These are phyloP conservation scores for Aurifilum marmelostoma DNA, from an alignment of 2,329 filamentous ascomycete species.

Conservation along the genomic window DNA sequence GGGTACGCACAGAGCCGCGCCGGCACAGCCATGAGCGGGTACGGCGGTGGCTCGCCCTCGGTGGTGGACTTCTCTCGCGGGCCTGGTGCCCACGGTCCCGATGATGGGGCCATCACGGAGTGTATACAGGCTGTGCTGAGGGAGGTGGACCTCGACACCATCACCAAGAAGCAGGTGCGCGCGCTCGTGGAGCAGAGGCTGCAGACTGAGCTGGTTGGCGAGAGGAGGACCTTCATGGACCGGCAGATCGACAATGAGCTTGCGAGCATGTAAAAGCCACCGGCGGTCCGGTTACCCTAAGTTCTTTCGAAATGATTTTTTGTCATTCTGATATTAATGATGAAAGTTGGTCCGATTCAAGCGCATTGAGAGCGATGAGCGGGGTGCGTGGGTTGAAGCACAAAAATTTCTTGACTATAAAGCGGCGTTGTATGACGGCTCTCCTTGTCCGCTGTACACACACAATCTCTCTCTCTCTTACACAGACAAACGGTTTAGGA, in stretches of 20 bases:
- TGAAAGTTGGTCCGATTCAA: slow-evolving; percentile 5
- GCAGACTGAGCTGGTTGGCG: slow-evolving; percentile 84
- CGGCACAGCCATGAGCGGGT: slow-evolving; percentile 51
- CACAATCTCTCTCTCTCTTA: slow-evolving; percentile 16
- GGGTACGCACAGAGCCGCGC: slow-evolving; percentile 34
- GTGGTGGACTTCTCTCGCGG: slow-evolving; percentile 64
- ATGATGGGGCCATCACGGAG: slow-evolving; percentile 79
- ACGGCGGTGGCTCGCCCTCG: slow-evolving; percentile 48
- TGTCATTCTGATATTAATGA: background rate
- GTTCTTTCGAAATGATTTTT: background rate
- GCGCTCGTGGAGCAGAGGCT: slow-evolving; percentile 91
- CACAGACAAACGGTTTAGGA: slow-evolving; percentile 14
- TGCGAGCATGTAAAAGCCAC: slow-evolving; percentile 77
- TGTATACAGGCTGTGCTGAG: slow-evolving; percentile 80
- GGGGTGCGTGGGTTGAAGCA: background rate
- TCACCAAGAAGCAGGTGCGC: slow-evolving; percentile 96
- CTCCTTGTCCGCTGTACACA: background rate
- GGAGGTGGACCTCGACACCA: slow-evolving; percentile 93
- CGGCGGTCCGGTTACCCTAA: background rate
- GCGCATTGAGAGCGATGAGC: slow-evolving; percentile 4
- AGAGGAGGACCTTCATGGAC: slow-evolving; percentile 88
- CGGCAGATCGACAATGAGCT: slow-evolving; percentile 91
- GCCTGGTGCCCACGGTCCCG: slow-evolving; percentile 62
- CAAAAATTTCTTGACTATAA: background rate
- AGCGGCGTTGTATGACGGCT: slow-evolving; percentile 20